Conservation (phyloP, 495 filamentous ascomycete species). For the Penicillium antarcticum region DNA sequence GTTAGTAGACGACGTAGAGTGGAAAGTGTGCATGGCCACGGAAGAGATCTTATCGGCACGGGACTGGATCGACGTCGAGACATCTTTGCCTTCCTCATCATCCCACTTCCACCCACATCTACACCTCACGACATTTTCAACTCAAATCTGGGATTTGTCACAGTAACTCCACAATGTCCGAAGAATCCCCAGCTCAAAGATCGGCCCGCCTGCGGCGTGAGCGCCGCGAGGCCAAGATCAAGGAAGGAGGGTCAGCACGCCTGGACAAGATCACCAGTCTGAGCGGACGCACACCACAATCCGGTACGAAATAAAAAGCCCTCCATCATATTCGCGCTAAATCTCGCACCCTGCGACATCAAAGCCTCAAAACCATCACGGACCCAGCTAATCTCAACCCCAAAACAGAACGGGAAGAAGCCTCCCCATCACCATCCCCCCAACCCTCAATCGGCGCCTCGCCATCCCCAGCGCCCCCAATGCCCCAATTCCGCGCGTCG, state of each 20-base stretch:
- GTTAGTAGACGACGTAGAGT: too few relatives aligned
- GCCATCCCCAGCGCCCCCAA: slow-evolving; percentile 27
- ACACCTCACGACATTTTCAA: too few relatives aligned
- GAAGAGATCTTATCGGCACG: too few relatives aligned
- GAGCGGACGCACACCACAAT: slow-evolving; percentile 59
- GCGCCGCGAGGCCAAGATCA: slow-evolving; percentile 85
- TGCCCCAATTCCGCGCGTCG: slow-evolving; percentile 18
- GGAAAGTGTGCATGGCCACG: too few relatives aligned
- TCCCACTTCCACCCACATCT: too few relatives aligned
- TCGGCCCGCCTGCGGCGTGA: slow-evolving; percentile 85
- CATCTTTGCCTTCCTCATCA: too few relatives aligned
- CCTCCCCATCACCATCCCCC: slow-evolving; percentile 34
- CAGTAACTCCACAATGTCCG: slow-evolving; percentile 26
- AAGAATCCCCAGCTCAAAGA: slow-evolving; percentile 57
- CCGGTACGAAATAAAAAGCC: slow-evolving; percentile 22
- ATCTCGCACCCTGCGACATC: neutral
- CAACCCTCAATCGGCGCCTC: slow-evolving; percentile 26
- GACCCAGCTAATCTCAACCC: slow-evolving; percentile 8
- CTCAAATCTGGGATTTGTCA: too few relatives aligned
- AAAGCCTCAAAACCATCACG: neutral
- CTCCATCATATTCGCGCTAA: neutral
- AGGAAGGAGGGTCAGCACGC: slow-evolving; percentile 71
- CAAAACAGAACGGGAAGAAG: slow-evolving; percentile 29
- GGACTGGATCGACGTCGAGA: too few relatives aligned
- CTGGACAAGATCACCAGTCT: slow-evolving; percentile 82